phyloP scores from a whole-genome alignment of 75 land plant species.

The Pinus taeda region DNA sequence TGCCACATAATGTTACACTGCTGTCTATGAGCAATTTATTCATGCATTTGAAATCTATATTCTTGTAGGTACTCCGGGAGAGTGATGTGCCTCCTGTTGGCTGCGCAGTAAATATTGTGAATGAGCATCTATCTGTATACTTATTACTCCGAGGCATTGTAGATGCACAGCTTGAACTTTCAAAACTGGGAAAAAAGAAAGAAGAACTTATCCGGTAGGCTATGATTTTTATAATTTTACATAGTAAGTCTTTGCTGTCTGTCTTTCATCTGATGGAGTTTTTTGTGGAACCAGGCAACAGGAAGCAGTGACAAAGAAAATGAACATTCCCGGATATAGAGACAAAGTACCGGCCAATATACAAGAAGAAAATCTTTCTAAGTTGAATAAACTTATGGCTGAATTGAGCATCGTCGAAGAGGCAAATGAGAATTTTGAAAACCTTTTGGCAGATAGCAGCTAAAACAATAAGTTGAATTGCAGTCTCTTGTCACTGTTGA shows the following conservation, averaged over 20 bases:
- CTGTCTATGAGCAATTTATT: neutral
- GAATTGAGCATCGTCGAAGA: constrained; percentile 52
- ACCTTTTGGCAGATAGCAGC: constrained; percentile 1
- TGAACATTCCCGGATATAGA: constrained; percentile 54
- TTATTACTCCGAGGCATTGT: constrained; percentile 61
- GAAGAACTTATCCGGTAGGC: constrained; percentile 52
- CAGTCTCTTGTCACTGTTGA: neutral
- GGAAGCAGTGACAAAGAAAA: constrained; percentile 42
- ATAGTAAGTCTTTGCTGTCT: neutral
- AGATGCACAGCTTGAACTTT: constrained; percentile 51
- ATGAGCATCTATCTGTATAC: constrained; percentile 68
- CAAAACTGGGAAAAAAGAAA: constrained; percentile 63
- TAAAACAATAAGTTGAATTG: neutral
- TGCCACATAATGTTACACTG: neutral
- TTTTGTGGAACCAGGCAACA: constrained; percentile 42
- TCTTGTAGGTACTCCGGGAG: constrained; percentile 45
- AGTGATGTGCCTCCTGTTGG: constrained; percentile 46
- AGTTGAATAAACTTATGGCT: constrained; percentile 40
- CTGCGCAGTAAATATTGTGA: constrained; percentile 66
- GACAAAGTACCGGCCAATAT: constrained; percentile 70
- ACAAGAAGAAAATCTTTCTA: constrained; percentile 59
- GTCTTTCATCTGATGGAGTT: constrained; percentile 4
- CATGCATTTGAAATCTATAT: neutral
- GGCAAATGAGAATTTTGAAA: constrained; percentile 31
- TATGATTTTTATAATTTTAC: neutral